Evolutionary conservation across 1,284 basidiomycete genomes (phyloP).

Genomic region (Melampsora americana): DNA sequence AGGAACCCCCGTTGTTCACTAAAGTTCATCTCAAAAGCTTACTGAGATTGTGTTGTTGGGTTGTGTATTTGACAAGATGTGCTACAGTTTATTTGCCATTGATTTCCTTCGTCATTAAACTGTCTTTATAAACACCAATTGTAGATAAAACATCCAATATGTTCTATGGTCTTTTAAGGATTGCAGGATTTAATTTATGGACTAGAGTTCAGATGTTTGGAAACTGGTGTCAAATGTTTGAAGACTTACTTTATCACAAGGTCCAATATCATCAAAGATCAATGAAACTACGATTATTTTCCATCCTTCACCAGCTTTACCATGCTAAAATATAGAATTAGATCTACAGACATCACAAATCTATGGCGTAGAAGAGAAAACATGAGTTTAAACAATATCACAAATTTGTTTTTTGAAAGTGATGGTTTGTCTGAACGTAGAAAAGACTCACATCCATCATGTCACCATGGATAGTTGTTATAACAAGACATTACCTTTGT

Average conservation of each 20-base stretch:
- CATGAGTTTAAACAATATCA: constrained; percentile 66
- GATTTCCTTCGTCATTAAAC: constrained; percentile 85
- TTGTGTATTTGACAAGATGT: too few species aligned
- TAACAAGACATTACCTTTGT: constrained; percentile 85
- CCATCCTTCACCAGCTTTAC: constrained; percentile 63
- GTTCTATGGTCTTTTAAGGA: constrained; percentile 69
- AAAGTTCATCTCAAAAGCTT: too few species aligned
- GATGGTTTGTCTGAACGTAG: neutral
- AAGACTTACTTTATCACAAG: constrained; percentile 83
- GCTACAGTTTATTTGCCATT: constrained; percentile 87
- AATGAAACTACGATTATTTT: constrained; percentile 84
- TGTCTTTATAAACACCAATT: constrained; percentile 60
- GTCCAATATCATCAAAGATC: constrained; percentile 88
- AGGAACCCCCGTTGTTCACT: too few species aligned
- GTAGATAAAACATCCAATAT: constrained; percentile 65
- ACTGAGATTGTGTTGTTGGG: too few species aligned
- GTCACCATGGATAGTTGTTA: constrained; percentile 46
- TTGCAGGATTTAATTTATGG: neutral
- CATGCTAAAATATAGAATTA: constrained; percentile 90
- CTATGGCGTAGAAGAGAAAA: constrained; percentile 86
- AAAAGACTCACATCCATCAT: constrained; percentile 33
- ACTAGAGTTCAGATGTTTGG: neutral
- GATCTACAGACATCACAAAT: constrained; percentile 98
- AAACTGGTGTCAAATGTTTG: constrained; percentile 65
- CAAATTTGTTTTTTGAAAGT: neutral